Evolutionary conservation across 2,329 filamentous ascomycete species (phyloP).

Genomic region (Tolypocladium amazonense): DNA sequence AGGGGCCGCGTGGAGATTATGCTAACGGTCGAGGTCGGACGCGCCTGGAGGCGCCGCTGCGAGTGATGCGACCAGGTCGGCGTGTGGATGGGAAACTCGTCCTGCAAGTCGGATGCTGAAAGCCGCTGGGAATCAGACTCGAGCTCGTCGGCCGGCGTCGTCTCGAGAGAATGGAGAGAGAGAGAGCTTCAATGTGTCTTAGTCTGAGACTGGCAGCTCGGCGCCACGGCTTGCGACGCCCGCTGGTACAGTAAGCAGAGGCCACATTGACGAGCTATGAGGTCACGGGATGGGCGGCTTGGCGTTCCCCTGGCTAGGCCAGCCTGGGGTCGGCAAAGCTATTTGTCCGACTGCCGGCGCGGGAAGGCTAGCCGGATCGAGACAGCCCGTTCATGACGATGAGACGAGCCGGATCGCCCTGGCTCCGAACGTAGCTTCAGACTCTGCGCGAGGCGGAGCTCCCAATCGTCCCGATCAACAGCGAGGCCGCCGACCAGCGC

Average conservation of each 20-base stretch:
- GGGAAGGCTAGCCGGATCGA: neutral
- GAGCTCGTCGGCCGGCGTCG: neutral
- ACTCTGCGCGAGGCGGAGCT: neutral
- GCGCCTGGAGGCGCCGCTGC: neutral
- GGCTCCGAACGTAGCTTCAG: conserved; percentile 7
- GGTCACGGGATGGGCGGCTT: neutral
- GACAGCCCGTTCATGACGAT: conserved; percentile 6
- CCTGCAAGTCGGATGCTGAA: neutral
- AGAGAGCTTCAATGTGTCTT: neutral
- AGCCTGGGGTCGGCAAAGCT: conserved; percentile 3
- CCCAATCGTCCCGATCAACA: neutral
- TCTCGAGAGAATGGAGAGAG: neutral
- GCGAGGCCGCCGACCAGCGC: neutral
- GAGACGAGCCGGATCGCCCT: conserved; percentile 14
- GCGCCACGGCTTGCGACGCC: neutral
- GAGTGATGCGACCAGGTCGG: neutral
- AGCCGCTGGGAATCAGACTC: neutral
- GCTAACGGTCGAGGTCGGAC: neutral
- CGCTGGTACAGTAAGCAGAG: neutral
- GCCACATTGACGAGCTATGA: neutral
- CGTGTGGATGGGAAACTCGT: neutral
- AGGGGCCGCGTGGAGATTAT: neutral
- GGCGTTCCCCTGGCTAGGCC: neutral
- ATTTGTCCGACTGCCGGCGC: conserved; percentile 6
- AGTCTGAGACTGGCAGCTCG: neutral